Evolutionary conservation across 257 asterid genomes (phyloP).

Genomic region (Przewalskia tangutica): DNA sequence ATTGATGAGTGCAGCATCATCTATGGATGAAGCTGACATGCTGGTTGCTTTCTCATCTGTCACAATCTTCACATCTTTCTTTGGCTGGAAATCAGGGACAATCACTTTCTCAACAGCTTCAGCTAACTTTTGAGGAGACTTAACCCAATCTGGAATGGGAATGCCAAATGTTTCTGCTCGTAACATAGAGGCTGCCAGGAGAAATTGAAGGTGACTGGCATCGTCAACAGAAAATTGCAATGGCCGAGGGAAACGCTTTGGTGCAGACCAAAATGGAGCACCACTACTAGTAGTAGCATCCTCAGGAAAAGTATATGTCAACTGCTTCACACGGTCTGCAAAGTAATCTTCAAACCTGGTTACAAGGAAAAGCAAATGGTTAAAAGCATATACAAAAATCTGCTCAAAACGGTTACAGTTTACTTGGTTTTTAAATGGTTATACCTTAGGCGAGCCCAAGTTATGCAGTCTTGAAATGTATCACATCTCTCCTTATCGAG

Average conservation of each 20-base stretch:
- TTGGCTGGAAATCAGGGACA: slow-evolving; percentile 72
- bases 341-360: slow-evolving; percentile 88
- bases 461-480: slow-evolving; percentile 70
- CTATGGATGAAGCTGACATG: slow-evolving; percentile 63
- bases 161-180: slow-evolving; percentile 86
- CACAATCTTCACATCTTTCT: slow-evolving; percentile 51
- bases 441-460: slow-evolving; percentile 61
- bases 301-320: slow-evolving; percentile 79
- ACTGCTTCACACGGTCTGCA: slow-evolving; percentile 73
- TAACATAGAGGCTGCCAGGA: slow-evolving; percentile 65
- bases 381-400: slow-evolving; percentile 6
- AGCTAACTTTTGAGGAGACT: slow-evolving; percentile 49
- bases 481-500: slow-evolving; percentile 67
- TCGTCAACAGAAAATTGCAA: slow-evolving; percentile 54
- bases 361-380: not conserved
- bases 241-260: slow-evolving; percentile 80
- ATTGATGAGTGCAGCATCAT: slow-evolving; percentile 66
- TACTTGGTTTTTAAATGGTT: slow-evolving; percentile 24
- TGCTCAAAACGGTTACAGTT: not conserved
- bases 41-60: slow-evolving; percentile 93
- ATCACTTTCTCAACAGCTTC: slow-evolving; percentile 54
- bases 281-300: slow-evolving; percentile 89
- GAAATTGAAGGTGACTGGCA: slow-evolving; percentile 76
- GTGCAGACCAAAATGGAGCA: slow-evolving; percentile 96
- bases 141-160: slow-evolving; percentile 75